Conservation (phyloP, 441 rosid species). For the Melastoma candidum region DNA sequence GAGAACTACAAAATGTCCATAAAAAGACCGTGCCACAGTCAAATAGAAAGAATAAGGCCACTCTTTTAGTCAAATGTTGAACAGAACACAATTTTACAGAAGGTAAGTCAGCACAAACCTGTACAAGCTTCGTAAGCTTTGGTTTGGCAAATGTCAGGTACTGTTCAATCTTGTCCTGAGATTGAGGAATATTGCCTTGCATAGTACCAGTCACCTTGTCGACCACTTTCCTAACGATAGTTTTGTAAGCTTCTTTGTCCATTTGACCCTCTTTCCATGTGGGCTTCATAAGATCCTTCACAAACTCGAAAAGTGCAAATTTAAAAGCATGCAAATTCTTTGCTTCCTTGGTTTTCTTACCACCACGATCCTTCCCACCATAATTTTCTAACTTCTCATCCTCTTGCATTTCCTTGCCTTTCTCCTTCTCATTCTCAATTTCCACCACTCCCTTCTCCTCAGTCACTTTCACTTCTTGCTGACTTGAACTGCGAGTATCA, state of each 20-base stretch:
- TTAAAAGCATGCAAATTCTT: constrained; percentile 75
- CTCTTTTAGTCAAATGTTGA: neutral
- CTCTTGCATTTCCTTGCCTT: constrained; percentile 16
- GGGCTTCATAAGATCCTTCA: constrained; percentile 87
- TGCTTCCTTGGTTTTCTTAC: constrained; percentile 62
- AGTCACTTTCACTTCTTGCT: constrained; percentile 23
- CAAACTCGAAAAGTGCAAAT: constrained; percentile 80
- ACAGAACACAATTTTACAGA: neutral
- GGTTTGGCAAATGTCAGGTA: constrained; percentile 78
- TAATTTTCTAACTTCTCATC: constrained; percentile 32
- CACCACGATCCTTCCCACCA: constrained; percentile 43
- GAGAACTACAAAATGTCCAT: neutral
- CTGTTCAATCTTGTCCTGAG: constrained; percentile 81
- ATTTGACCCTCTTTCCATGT: constrained; percentile 92
- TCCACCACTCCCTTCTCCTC: constrained; percentile 24
- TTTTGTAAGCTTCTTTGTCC: constrained; percentile 82
- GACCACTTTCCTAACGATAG: constrained; percentile 88
- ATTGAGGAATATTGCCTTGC: constrained; percentile 76
- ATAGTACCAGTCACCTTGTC: constrained; percentile 79
- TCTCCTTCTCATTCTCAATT: constrained; percentile 5
- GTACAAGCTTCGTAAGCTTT: constrained; percentile 88
- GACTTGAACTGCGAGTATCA: constrained; percentile 19
- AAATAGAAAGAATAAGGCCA: neutral
- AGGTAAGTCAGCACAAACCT: constrained; percentile 35
- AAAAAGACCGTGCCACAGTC: neutral